Conservation (phyloP, 352 stramenopile genomes). For the Phytophthora pinifolia region DNA sequence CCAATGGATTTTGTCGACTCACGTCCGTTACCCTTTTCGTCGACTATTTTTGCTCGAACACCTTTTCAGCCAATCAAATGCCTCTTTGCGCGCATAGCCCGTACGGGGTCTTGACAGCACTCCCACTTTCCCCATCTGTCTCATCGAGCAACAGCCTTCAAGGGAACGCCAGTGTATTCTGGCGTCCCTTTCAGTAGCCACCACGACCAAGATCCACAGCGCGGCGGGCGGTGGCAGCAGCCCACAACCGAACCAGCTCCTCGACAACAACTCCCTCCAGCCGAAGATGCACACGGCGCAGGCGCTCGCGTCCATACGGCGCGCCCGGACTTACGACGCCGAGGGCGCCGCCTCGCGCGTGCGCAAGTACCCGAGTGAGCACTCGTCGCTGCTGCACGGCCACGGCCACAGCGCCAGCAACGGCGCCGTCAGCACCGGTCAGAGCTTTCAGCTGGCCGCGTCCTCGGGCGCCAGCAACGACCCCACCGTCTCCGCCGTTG, state of each 20-base stretch:
- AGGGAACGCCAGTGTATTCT: constrained; percentile 19
- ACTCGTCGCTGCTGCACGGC: constrained; percentile 36
- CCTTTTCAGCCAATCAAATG: constrained; percentile 14
- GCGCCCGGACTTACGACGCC: constrained; percentile 45
- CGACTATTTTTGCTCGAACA: constrained; percentile 15
- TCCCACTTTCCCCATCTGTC: constrained; percentile 21
- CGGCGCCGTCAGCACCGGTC: constrained; percentile 9
- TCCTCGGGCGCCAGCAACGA: constrained; percentile 10
- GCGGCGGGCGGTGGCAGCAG: not conserved
- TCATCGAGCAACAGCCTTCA: constrained; percentile 17
- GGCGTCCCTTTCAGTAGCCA: constrained; percentile 5
- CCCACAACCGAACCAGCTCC: constrained; percentile 26
- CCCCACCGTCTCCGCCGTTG: constrained; percentile 1
- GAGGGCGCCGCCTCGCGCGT: constrained; percentile 15
- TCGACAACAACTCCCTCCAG: not conserved
- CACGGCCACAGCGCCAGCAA: constrained; percentile 25
- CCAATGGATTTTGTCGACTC: constrained; percentile 22
- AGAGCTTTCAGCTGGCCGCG: constrained; percentile 6
- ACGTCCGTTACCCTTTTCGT: constrained; percentile 13
- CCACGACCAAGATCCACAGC: constrained; percentile 16
- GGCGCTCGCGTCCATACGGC: constrained; percentile 58
- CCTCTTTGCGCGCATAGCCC: not conserved
- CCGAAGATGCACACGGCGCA: constrained; percentile 63
- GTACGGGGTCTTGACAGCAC: constrained; percentile 10
- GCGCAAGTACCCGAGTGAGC: constrained; percentile 36